Evolutionary conservation across 1,284 basidiomycete genomes (phyloP).

Genomic region (Flammula alnicola): DNA sequence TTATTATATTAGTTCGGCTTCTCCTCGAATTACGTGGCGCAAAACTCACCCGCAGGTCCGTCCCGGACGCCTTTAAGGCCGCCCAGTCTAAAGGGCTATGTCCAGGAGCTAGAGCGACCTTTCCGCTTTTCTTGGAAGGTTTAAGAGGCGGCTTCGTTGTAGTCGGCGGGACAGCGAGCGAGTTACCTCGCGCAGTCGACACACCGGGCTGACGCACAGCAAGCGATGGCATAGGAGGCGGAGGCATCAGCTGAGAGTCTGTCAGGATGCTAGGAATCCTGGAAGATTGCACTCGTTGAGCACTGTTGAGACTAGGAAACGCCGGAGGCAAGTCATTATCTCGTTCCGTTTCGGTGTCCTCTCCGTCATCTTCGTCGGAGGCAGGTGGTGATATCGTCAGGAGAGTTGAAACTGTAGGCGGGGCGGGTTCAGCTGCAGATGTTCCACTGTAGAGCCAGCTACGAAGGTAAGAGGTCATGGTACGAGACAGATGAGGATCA

Average conservation of each 20-base stretch:
- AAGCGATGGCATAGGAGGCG: slow-evolving; percentile 61
- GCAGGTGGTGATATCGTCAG: slow-evolving; percentile 42
- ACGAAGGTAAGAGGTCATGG: slow-evolving; percentile 54
- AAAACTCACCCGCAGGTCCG: slow-evolving; percentile 68
- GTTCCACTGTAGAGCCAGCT: slow-evolving; percentile 49
- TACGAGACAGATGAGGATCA: slow-evolving; percentile 19
- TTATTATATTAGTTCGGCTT: slow-evolving; percentile 1
- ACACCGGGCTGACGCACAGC: slow-evolving; percentile 50
- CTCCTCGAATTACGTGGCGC: not conserved
- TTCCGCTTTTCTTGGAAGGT: slow-evolving; percentile 64
- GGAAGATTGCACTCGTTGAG: slow-evolving; percentile 64
- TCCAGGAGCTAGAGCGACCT: slow-evolving; percentile 91
- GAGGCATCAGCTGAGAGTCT: slow-evolving; percentile 70
- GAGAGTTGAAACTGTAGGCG: slow-evolving; percentile 34
- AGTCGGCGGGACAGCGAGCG: slow-evolving; percentile 60
- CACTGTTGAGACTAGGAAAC: slow-evolving; percentile 83
- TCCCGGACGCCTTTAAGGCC: slow-evolving; percentile 77
- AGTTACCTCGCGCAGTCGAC: slow-evolving; percentile 28
- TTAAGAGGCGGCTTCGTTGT: slow-evolving; percentile 61
- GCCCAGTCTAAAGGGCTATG: slow-evolving; percentile 97
- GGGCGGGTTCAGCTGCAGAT: slow-evolving; percentile 26
- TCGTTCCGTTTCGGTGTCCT: slow-evolving; percentile 57
- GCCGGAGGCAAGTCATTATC: slow-evolving; percentile 78
- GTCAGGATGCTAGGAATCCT: slow-evolving; percentile 49
- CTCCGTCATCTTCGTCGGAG: slow-evolving; percentile 48